Evolutionary conservation across 345 rosid species (phyloP), one percentile per base, ranked within the genome.

Genomic region (Punica granatum): DNA sequence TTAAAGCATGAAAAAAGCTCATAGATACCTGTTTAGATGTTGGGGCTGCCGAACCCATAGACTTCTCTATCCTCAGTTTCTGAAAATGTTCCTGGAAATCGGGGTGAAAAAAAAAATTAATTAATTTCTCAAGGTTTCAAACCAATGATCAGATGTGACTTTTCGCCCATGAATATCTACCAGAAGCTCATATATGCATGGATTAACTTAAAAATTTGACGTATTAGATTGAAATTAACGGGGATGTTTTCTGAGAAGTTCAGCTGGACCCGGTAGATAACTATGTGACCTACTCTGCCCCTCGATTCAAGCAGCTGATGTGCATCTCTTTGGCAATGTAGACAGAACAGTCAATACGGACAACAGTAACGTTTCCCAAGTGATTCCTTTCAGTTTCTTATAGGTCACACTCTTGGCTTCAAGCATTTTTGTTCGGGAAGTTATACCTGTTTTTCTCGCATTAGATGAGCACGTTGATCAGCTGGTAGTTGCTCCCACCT

Each of bases 401-500:
- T 51, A n/a, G 6, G 28, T 51, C 58, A 51, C n/a, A 51, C 23
- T 6, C 39, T 42, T 15, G 62, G 32, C 13, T 44, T 59, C 33
- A 15, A 39, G 41, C 63, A 43, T 41, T 32, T 21, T n/a, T n/a
- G n/a, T n/a, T 35, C 61, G 14, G 26, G 18, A 56, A 56, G 34
- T 18, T 63, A 28, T 70, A 88, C 97, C 98, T 88, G 98, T 78
- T 93, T 93, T 78, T 93, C 98, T 41, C 90, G 83, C 88, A 75
- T 76, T 74, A 93, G 31, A 73, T 88, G 96, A 75, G 96, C 94
- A 28, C 96, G 86, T 60, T 76, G 73, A 76, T 87, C 96, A 51
- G 96, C 90, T 48, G 98, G 98, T 76, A 93, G 84, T 77, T 87
- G 80, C 81, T 90, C 97, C 98, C 98, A 93, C 67, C 84, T 82